Evolutionary conservation across 768 basidiomycete species (phyloP), one percentile per base, ranked within the genome.

Genomic region (Lactarius evosmus): DNA sequence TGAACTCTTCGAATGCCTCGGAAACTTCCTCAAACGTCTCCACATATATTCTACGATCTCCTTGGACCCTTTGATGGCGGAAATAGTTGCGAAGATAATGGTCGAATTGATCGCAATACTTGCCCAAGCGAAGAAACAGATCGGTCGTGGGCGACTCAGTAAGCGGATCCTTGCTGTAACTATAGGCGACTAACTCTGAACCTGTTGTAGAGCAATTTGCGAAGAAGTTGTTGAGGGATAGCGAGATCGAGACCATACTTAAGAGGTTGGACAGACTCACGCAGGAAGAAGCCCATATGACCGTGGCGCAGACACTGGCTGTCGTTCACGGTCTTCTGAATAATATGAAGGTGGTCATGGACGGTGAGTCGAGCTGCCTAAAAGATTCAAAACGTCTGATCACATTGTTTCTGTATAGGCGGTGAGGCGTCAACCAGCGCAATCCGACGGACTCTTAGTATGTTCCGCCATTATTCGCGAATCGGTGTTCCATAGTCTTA

Each of bases 11-110:
- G 56, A 58, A 22, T 46, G 56, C 29, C 11, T 58, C n/a, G 56
- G 41, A 22, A 58, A 46, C 40, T 58, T 58, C 22, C 56, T 58
- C n/a, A 36, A 59, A 38, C 49, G 58, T 16, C 32, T 59, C 8
- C 22, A 34, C 4, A 19, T 51, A 1, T 51, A 59, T 38, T 9
- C 32, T 2, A 25, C 19, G 9, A n/a, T 34, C 8, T 16, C 44
- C 1, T 29, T 51, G 12, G 41, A 49, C 11, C 25, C 34, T 1
- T 17, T 8, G 22, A 59, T 59, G 32, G 17, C 1, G 8, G 49
- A 59, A 34, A 29, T 59, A 0, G 14, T 59, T 3, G 33, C 27
- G 16, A 51, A 59, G 25, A 59, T 51, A 22, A 32, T 58, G 41
- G 41, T 25, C 30, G 56, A 44, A 27, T 40, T 58, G 29, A 22